phyloP scores from a whole-genome alignment of 805 yeast species.

The Debaryomyces castellii region DNA sequence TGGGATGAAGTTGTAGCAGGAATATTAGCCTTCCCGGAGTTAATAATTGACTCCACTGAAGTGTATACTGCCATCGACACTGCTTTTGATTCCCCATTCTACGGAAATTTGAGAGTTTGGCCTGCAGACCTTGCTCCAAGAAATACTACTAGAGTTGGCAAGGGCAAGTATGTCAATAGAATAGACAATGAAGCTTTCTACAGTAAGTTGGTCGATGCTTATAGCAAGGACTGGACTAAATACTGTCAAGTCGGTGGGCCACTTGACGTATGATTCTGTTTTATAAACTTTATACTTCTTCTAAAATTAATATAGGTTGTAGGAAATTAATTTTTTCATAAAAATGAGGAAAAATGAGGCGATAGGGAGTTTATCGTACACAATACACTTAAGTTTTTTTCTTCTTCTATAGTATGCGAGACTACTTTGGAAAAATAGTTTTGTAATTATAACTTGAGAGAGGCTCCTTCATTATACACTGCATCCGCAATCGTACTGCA shows the following conservation, averaged over 20 bases:
- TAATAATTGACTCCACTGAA: conserved; percentile 26
- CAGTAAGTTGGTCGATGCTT: conserved; percentile 27
- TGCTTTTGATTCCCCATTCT: conserved; percentile 40
- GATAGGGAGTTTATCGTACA: too few species aligned
- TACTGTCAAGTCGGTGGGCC: conserved; percentile 22
- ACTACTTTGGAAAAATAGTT: too few species aligned
- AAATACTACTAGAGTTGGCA: conserved; percentile 28
- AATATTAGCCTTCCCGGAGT: conserved; percentile 35
- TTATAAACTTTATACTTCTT: too few species aligned
- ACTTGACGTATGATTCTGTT: neutral
- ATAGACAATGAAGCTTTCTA: conserved; percentile 30
- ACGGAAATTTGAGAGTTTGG: conserved; percentile 40
- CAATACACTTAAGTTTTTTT: too few species aligned
- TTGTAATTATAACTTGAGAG: too few species aligned
- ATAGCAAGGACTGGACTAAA: conserved; percentile 36
- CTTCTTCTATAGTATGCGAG: too few species aligned
- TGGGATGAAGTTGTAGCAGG: conserved; percentile 45
- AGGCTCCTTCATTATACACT: too few species aligned
- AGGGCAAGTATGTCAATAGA: conserved; percentile 33
- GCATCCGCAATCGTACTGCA: too few species aligned
- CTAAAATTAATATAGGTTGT: too few species aligned
- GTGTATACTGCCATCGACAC: conserved; percentile 38
- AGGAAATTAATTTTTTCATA: too few species aligned
- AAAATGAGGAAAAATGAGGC: too few species aligned
- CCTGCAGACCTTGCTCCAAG: conserved; percentile 36